Base-by-base conservation (phyloP, 2,329 filamentous ascomycete species). In the Venturia nashicola region DNA sequence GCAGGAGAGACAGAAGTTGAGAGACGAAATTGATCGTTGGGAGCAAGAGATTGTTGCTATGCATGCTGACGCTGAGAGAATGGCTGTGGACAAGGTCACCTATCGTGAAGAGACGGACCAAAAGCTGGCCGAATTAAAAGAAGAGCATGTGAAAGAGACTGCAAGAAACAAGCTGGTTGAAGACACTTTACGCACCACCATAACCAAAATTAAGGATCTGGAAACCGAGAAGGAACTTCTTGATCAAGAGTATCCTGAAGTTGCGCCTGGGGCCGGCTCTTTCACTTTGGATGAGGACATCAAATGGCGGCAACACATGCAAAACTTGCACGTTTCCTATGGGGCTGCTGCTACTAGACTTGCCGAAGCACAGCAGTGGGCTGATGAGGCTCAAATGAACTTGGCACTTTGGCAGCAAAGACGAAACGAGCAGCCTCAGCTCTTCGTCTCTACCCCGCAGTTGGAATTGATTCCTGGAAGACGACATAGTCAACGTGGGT, bases 101-200 rank as follows among this genome's bases (percentile, higher is more conserved):
- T 73, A 75, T 63, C 67, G 75, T 39, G 67, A 69, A 11, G 65
- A 71, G 1, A 70, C 74, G 0, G 76, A 78, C 64, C 66, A 72
- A 39, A 72, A 78, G 62, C 75, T 79, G 63, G 71, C 76, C 62
- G 69, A 69, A 5, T 66, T 79, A 40, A 77, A 76, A 27, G 72
- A 72, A 18, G 75, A 75, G 65, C 73, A 76, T 54, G 72, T 71
- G 2, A 74, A 77, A 44, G 77, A 80, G 68, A 68, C 74, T 4
- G 72, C 75, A 32, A 69, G 76, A 14, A 81, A 85, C 74, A 85
- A 82, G 43, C 77, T 82, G 42, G 77, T 93, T 61, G 90, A 94
- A 72, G 82, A 88, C 9, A 86, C 90, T 66, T 81, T 94, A 36
- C 87, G 85, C 68, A 82, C 89, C 65, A 89, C 87, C 69, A 83